These are phyloP conservation scores for Pistacia integerrima DNA, from an alignment of 345 rosid genomes.

Conservation along the genomic window DNA sequence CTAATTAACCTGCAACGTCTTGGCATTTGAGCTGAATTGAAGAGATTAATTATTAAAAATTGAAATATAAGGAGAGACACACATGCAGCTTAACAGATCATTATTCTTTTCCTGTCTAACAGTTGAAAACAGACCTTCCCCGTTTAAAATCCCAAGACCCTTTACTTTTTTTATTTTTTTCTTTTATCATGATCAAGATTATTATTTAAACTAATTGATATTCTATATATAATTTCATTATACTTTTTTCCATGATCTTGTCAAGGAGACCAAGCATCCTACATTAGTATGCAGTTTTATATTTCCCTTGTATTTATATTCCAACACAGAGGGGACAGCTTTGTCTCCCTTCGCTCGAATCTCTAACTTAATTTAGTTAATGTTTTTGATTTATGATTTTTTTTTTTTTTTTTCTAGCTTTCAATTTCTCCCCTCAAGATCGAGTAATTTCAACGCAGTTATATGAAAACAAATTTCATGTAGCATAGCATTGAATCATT, in stretches of 20 bases:
- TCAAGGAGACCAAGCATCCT: slow-evolving; percentile 38
- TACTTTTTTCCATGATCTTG: slow-evolving; percentile 29
- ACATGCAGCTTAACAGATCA: slow-evolving; percentile 19
- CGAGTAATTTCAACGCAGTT: background rate
- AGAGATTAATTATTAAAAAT: background rate
- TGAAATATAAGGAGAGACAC: background rate
- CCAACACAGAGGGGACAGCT: slow-evolving; percentile 43
- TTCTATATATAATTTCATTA: background rate
- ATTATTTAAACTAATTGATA: background rate
- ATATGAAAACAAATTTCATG: background rate
- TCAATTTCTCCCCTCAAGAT: background rate
- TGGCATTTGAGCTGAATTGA: slow-evolving; percentile 10
- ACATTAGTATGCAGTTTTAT: slow-evolving; percentile 4
- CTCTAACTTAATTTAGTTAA: slow-evolving; percentile 11
- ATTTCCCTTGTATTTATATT: slow-evolving; percentile 33
- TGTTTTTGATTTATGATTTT: background rate
- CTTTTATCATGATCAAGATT: slow-evolving; percentile 2
- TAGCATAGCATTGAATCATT: no score
- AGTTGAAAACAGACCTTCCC: slow-evolving; percentile 14
- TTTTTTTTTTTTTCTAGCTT: background rate
- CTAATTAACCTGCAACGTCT: background rate
- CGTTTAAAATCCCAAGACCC: slow-evolving; percentile 33
- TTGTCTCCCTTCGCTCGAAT: slow-evolving; percentile 45
- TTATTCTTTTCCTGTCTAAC: slow-evolving; percentile 7
- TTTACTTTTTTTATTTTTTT: background rate